Percentiles rank a stretch among this genome's conserved stretches.
These are phyloP conservation scores for Cetraspora pellucida DNA, from an alignment of 192 early-diverging fungal species.

Conservation along the genomic window DNA sequence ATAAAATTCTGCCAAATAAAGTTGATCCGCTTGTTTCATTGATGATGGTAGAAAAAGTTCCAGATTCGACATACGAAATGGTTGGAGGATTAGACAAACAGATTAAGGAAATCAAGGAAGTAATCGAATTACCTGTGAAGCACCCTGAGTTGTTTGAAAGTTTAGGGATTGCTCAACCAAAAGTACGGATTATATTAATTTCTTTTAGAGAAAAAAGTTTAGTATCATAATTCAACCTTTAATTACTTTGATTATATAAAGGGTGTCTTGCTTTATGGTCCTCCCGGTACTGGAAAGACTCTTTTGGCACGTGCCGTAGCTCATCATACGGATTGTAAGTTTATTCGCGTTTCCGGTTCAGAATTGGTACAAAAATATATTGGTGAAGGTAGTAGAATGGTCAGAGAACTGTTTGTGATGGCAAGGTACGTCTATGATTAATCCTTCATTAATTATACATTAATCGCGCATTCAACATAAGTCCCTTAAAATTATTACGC, in stretches of 20 bases:
- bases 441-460: background rate
- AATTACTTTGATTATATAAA: conserved; percentile 28
- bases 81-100: conserved; percentile 98
- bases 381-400: conserved; percentile 91
- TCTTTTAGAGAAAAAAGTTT: background rate
- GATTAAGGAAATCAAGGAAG: conserved; percentile 99
- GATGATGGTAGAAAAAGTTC: conserved; percentile 99
- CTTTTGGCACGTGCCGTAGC: conserved; percentile 88
- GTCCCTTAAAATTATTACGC: background rate
- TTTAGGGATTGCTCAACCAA: conserved; percentile 98
- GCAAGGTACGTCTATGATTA: conserved; percentile 53
- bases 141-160: conserved; percentile 99
- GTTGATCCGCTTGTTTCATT: conserved; percentile 99
- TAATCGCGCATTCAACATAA: background rate
- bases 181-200: conserved; percentile 47
- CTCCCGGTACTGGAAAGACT: conserved; percentile 89
- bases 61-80: conserved; percentile 99
- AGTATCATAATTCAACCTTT: background rate
- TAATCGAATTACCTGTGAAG: conserved; percentile 99
- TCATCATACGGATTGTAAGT: conserved; percentile 90
- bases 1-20: conserved; percentile 96
- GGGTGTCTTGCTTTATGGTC: conserved; percentile 91
- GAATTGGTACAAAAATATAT: conserved; percentile 93
- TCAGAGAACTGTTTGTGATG: conserved; percentile 89
- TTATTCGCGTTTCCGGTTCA: conserved; percentile 88